Conservation (phyloP, 2,329 filamentous ascomycete species). For the Calonectria hongkongensis region DNA sequence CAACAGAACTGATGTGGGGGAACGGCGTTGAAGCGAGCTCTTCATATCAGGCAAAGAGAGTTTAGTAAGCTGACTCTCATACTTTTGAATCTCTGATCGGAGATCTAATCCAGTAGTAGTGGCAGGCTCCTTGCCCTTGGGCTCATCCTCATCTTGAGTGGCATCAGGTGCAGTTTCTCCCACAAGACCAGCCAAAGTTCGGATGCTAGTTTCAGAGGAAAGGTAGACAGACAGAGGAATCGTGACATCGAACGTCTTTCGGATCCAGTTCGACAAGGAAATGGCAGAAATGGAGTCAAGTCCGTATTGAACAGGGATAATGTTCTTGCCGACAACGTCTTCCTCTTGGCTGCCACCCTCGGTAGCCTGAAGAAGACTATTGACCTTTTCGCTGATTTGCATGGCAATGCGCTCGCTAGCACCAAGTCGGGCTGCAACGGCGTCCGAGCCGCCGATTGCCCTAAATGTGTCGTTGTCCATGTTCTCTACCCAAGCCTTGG, state of each 20-base stretch:
- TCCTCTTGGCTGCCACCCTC: conserved; percentile 14
- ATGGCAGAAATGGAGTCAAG: conserved; percentile 16
- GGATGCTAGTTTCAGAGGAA: conserved; percentile 10
- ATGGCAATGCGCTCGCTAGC: conserved; percentile 16
- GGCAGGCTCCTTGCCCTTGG: conserved; percentile 4
- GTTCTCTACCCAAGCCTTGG: conserved; percentile 65
- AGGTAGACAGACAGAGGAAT: conserved; percentile 17
- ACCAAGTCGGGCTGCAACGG: neutral
- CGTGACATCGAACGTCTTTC: conserved; percentile 13
- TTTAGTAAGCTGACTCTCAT: conserved; percentile 4
- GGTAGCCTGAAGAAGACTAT: conserved; percentile 1
- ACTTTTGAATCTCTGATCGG: conserved; percentile 5
- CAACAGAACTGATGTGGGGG: conserved; percentile 5
- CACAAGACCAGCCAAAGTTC: conserved; percentile 16
- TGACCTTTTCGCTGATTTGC: conserved; percentile 13
- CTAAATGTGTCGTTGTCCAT: conserved; percentile 61
- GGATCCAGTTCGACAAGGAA: conserved; percentile 12
- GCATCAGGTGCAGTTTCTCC: neutral
- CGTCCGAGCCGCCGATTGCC: neutral
- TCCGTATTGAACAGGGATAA: conserved; percentile 12
- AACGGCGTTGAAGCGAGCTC: conserved; percentile 7
- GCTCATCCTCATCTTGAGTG: neutral
- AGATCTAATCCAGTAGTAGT: conserved; percentile 1
- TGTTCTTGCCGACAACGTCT: conserved; percentile 15
- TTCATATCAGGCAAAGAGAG: conserved; percentile 9